phyloP scores from a whole-genome alignment of 1,139 yeast species.

The Diutina rugosa region DNA sequence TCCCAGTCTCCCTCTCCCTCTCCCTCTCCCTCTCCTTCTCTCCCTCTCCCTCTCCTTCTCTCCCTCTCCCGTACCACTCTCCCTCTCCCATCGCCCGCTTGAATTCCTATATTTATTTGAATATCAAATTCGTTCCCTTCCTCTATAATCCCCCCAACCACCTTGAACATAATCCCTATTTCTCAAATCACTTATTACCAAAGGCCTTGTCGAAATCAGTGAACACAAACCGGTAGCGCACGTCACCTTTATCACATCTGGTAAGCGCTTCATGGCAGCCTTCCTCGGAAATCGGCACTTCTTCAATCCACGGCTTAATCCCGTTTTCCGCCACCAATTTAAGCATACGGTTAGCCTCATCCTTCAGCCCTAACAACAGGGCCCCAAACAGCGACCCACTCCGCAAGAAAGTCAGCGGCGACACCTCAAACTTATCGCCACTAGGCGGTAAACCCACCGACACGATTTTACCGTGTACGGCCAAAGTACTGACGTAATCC shows the following conservation, averaged over 20 bases:
- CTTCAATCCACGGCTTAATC: constrained; percentile 48
- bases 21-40: no score
- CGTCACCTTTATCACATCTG: constrained; percentile 40
- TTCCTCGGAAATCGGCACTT: constrained; percentile 32
- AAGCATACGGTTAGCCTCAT: constrained; percentile 43
- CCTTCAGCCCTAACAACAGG: constrained; percentile 33
- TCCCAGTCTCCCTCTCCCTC: no score
- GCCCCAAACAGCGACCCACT: constrained; percentile 30
- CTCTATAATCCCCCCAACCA: no score
- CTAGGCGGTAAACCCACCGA: constrained; percentile 39
- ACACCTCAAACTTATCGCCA: constrained; percentile 6
- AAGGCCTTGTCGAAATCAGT: constrained; percentile 39
- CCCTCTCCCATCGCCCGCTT: no score
- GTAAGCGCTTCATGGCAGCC: constrained; percentile 33
- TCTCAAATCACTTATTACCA: constrained; percentile 1
- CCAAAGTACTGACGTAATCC: constrained; percentile 19
- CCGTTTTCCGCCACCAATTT: constrained; percentile 38
- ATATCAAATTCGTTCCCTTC: no score
- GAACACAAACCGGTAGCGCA: constrained; percentile 51
- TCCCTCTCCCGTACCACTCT: no score
- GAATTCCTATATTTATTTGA: no score
- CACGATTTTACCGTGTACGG: constrained; percentile 34
- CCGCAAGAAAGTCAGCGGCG: constrained; percentile 8
- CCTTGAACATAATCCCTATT: not conserved
- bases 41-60: no score